Evolutionary conservation across 257 asterid species (phyloP), one percentile per base, ranked within the genome.

Genomic region (Gardenia jasminoides): DNA sequence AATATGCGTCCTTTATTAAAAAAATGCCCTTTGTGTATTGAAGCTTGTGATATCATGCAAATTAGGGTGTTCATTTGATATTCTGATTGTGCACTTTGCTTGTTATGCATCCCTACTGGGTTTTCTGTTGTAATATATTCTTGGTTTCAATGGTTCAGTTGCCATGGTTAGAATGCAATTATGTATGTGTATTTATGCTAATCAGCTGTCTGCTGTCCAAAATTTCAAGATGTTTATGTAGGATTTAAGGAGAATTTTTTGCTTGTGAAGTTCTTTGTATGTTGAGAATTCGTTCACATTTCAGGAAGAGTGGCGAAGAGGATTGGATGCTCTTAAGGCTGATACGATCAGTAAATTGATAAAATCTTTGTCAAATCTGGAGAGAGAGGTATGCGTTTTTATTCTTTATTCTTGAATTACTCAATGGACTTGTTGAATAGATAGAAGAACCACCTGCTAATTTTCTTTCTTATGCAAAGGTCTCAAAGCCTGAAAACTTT

Each of bases 241-340:
- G 39, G 46, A 46, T 33, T 33, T 24, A 50, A 20, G n/a, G 54
- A 36, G 59, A 33, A 47, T 74, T 11, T 26, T 30, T 3, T 10
- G 8, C 50, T 74, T 22, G 44, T 74, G 20, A 26, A 56, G 16
- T 26, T 36, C 0, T 70, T 52, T 70, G 76, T 76, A 64, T 48
- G 12, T 66, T 47, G 6, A n/a, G 9, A 70, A 66, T 36, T 47
- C 44, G 72, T 52, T 22, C 56, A 47, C 50, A 67, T 77, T 76
- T 75, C 82, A 94, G 98, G 94, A 90, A 20, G 99, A 94, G 86
- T 94, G 98, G 97, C 84, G 89, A 80, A 87, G 80, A 82, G 99
- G 95, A 28, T 86, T 94, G 82, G 89, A 84, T 85, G 90, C 84
- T 20, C 83, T 93, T 66, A 83, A 87, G 83, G 97, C 83, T 69